Conservation (phyloP, 2,329 filamentous ascomycete genomes). For the Calonectria naviculata region DNA sequence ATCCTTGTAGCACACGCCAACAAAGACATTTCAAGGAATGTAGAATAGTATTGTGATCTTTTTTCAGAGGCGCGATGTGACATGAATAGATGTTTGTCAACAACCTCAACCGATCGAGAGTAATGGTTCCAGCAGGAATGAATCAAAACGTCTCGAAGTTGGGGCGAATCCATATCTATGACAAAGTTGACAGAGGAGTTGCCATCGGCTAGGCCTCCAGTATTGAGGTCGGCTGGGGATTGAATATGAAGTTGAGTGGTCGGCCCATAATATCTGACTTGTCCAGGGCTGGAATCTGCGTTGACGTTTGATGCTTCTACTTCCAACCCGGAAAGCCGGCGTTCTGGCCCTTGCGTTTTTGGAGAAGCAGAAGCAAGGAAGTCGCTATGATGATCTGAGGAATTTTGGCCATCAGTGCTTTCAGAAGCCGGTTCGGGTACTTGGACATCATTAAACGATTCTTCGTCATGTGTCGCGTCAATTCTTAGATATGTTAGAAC, state of each 20-base stretch:
- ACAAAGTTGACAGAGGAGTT: not conserved
- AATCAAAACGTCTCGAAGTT: conserved; percentile 1
- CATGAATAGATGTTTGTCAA: conserved; percentile 3
- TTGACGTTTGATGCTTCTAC: not conserved
- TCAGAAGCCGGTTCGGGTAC: not conserved
- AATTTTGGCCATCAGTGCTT: not conserved
- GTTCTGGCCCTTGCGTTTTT: not conserved
- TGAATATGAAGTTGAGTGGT: conserved; percentile 12
- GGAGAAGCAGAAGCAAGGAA: not conserved
- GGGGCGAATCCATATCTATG: not conserved
- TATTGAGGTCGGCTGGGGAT: not conserved
- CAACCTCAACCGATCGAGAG: not conserved
- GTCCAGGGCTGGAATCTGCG: not conserved
- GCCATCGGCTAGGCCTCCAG: not conserved
- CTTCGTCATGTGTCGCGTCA: not conserved
- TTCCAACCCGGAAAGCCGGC: not conserved
- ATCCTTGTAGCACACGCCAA: conserved; percentile 10
- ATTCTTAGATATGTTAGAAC: not conserved
- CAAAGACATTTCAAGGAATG: not conserved
- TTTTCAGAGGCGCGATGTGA: not conserved
- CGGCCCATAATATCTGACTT: conserved; percentile 8
- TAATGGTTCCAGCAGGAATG: conserved; percentile 2
- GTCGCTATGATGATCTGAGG: not conserved
- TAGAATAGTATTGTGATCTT: conserved; percentile 10
- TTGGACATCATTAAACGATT: not conserved